Percentiles rank a stretch among this genome's conserved stretches.
phyloP scores from a whole-genome alignment of 2,329 filamentous ascomycete species.

The Colletotrichum cordylinicola region DNA sequence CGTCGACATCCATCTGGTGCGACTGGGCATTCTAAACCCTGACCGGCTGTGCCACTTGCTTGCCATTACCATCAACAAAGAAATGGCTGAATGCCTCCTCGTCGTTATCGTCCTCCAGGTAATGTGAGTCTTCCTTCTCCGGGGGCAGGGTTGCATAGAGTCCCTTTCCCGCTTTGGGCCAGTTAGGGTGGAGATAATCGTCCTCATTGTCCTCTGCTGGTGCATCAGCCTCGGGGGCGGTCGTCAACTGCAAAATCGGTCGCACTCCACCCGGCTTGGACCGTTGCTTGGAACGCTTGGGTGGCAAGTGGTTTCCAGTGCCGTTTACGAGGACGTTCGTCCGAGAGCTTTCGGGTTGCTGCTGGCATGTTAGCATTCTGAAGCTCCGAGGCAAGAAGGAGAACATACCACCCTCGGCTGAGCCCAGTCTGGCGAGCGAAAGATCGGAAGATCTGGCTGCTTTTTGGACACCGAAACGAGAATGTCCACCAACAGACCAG shows the following conservation, averaged over 20 bases:
- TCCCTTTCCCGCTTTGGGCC: conserved; percentile 44
- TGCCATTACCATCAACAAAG: conserved; percentile 42
- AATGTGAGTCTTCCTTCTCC: conserved; percentile 41
- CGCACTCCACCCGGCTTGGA: conserved; percentile 36
- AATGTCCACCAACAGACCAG: conserved; percentile 46
- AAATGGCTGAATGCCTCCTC: conserved; percentile 51
- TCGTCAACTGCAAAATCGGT: conserved; percentile 35
- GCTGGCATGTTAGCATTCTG: background rate
- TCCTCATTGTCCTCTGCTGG: conserved; percentile 34
- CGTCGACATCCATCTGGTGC: background rate
- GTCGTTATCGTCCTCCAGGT: conserved; percentile 44
- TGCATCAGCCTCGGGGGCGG: conserved; percentile 17
- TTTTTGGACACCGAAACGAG: conserved; percentile 47
- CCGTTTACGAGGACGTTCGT: background rate
- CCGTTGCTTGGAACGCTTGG: conserved; percentile 28
- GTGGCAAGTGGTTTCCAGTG: background rate
- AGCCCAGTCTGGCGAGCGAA: conserved; percentile 47
- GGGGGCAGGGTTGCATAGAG: conserved; percentile 42
- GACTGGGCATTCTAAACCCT: background rate
- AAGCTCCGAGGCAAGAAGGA: background rate
- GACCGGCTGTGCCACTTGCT: conserved; percentile 37
- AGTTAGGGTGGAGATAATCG: conserved; percentile 42
- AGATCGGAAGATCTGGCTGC: conserved; percentile 48
- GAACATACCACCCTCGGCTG: conserved; percentile 3
- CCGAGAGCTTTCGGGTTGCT: background rate